Conservation (phyloP, 345 rosid species). For the Camelina hispida region DNA sequence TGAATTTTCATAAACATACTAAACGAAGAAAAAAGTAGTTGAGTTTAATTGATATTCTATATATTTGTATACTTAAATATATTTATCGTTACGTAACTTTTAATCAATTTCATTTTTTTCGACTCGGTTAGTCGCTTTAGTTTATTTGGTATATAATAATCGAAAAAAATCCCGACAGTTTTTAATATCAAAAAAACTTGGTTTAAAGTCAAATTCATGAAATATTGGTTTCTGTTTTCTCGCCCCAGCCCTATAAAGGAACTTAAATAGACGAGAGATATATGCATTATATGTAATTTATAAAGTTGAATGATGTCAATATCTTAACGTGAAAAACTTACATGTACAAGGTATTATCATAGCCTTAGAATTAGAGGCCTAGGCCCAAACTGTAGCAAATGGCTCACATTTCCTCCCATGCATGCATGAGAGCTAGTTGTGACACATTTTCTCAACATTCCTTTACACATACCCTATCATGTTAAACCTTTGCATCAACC, state of each 20-base stretch:
- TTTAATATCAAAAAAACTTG: neutral
- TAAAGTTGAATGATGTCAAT: neutral
- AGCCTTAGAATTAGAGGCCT: neutral
- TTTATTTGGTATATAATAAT: neutral
- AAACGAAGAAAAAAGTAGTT: neutral
- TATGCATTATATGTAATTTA: too few species aligned
- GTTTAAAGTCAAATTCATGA: neutral
- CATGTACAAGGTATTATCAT: neutral
- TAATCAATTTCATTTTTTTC: neutral
- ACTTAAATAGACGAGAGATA: neutral
- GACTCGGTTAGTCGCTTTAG: too few species aligned
- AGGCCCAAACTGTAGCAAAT: constrained; percentile 3
- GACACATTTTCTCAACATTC: neutral
- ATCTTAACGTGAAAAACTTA: neutral
- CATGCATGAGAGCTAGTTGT: neutral
- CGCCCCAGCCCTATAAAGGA: neutral
- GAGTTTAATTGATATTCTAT: neutral
- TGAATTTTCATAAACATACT: neutral
- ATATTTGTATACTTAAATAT: neutral
- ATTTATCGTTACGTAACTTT: neutral
- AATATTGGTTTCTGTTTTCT: neutral
- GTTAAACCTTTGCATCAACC: neutral
- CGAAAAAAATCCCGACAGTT: neutral
- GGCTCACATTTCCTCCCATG: neutral
- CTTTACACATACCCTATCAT: too few species aligned